Base-by-base conservation (phyloP, 2,329 filamentous ascomycete species). In the Proliferodiscus dingleyae region DNA sequence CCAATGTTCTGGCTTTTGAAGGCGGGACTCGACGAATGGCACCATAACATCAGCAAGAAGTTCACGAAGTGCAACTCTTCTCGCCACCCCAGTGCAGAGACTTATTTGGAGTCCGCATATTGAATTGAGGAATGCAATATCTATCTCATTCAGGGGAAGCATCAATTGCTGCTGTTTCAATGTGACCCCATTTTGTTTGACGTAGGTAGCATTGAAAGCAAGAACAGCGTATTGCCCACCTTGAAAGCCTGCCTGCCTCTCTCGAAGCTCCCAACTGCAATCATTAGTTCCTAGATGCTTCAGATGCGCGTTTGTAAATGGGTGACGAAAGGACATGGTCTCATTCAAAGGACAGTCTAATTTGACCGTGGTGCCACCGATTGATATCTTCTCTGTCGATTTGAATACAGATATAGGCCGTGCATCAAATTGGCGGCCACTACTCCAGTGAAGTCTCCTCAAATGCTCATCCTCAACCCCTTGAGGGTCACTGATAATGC, bases 41-140 rank as follows among this genome's bases (percentile, higher is more conserved):
- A 40, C 26, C 32, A 57, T 38, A 2, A 51, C 16, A 42, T 59
- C 50, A 2, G 53, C 51, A 13, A 59, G 29, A n/a, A 58, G 38
- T 10, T 34, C 36, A 3, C 51, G 41, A 18, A 58, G 40, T 3
- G 52, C 28, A 13, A 56, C 54, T 30, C 57, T 47, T 15, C 53
- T 26, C 6, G 54, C 46, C 39, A 60, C 40, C 8, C 53, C 47
- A 10, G 56, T 60, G 36, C 57, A 59, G 36, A 50, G 50, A 47
- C 56, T 60, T 5, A 60, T 42, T 44, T 58, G 56, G 13, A 60
- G 45, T 2, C 51, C 53, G 41, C 51, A 59, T 5, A 24, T 38
- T 29, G 16, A 37, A 11, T 51, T 28, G 4, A 51, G 33, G 19
- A 39, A 33, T n/a, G 38, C 16, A 13, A 51, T 28, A 22, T 23